Evolutionary conservation across 1,284 basidiomycete species (phyloP).

Genomic region (Trametes polyzona): DNA sequence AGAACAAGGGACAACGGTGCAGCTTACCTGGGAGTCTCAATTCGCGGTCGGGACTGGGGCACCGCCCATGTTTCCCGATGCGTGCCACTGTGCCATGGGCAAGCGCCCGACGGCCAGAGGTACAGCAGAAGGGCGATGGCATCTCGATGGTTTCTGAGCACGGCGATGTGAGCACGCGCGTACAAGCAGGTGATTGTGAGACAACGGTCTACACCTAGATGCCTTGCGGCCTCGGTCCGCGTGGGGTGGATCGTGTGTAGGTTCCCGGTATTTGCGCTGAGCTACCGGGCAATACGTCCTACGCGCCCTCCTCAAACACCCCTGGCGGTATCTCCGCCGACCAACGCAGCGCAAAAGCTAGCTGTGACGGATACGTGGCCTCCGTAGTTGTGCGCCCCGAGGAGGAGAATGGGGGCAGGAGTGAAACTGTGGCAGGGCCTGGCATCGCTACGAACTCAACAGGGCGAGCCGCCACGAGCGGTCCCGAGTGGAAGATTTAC

Average conservation of each 20-base stretch:
- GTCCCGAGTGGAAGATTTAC: not conserved
- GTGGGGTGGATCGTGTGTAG: too few relatives aligned
- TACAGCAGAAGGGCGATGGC: constrained; percentile 1
- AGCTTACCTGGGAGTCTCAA: not conserved
- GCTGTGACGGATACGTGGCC: too few relatives aligned
- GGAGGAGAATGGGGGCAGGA: too few relatives aligned
- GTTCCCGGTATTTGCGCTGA: too few relatives aligned
- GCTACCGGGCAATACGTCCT: too few relatives aligned
- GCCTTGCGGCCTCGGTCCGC: too few relatives aligned
- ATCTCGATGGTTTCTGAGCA: not conserved
- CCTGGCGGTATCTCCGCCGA: too few relatives aligned
- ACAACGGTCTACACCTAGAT: too few relatives aligned
- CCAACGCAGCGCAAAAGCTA: too few relatives aligned
- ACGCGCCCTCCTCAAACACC: too few relatives aligned
- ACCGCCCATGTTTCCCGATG: constrained; percentile 2
- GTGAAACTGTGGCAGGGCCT: not conserved
- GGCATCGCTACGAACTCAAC: not conserved
- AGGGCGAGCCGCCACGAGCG: not conserved
- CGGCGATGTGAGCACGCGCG: not conserved
- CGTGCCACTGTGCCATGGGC: not conserved
- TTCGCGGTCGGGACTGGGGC: not conserved
- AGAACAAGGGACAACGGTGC: not conserved
- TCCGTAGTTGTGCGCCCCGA: too few relatives aligned
- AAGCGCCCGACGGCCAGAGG: not conserved
- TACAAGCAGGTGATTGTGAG: not conserved